Percentiles rank a stretch among this genome's conserved stretches.
phyloP scores from a whole-genome alignment of 202 grass and related monocot genomes.

The Hordeum pubiflorum region DNA sequence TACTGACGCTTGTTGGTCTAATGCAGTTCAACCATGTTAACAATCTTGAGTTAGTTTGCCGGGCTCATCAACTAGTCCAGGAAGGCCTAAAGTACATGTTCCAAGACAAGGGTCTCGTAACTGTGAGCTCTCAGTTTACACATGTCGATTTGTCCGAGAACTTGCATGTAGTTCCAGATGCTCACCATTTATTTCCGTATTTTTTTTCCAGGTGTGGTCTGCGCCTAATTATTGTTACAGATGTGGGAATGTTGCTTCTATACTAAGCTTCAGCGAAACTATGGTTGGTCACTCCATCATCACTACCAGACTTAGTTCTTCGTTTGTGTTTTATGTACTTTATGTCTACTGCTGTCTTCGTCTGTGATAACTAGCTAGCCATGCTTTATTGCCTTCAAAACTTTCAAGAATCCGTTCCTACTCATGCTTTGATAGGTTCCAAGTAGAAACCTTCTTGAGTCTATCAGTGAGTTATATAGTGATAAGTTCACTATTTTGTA shows the following conservation, averaged over 20 bases:
- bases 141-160: neutral
- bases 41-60: slow-evolving; percentile 81
- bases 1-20: neutral
- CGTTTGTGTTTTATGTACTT: neutral
- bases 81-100: slow-evolving; percentile 99
- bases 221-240: slow-evolving; percentile 99
- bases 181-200: neutral
- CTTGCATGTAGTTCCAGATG: neutral
- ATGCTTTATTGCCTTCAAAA: neutral
- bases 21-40: slow-evolving; percentile 77
- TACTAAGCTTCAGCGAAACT: slow-evolving; percentile 88
- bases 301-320: neutral
- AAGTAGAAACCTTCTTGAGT: neutral
- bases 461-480: neutral
- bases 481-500: neutral
- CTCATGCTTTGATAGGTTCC: neutral
- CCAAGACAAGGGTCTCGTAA: slow-evolving; percentile 96
- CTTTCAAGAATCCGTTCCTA: neutral
- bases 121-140: slow-evolving; percentile 20
- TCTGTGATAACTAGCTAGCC: neutral
- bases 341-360: neutral
- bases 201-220: slow-evolving; percentile 79
- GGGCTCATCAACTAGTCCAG: slow-evolving; percentile 66
- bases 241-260: slow-evolving; percentile 95
- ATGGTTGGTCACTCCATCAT: slow-evolving; percentile 42